These are phyloP conservation scores for Batkoa obscura DNA, from an alignment of 371 early-diverging fungal species.

Conservation along the genomic window DNA sequence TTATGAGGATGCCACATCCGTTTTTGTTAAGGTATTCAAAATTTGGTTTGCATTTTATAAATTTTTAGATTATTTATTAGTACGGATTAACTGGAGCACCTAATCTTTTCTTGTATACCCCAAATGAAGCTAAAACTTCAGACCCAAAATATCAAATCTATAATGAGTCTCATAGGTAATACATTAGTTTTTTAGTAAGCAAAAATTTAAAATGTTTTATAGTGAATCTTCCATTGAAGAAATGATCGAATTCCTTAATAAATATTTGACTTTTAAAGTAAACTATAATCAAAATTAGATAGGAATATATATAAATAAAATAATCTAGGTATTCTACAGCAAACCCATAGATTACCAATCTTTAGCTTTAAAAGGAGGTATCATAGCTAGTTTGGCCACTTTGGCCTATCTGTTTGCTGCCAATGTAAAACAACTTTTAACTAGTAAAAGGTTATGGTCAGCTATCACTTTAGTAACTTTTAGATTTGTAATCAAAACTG, in stretches of 20 bases:
- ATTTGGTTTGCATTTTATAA: no score
- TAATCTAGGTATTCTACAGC: not conserved
- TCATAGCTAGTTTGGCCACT: not conserved
- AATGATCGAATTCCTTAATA: not conserved
- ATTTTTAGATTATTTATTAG: not conserved
- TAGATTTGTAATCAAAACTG: not conserved
- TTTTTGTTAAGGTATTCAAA: no score
- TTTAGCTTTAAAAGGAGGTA: not conserved
- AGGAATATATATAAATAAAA: not conserved
- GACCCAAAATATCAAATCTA: not conserved
- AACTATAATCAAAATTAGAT: not conserved
- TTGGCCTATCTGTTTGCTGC: not conserved
- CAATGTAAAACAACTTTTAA: not conserved
- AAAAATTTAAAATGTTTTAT: not conserved
- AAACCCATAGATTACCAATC: not conserved
- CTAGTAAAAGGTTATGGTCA: not conserved
- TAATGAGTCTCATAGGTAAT: not conserved
- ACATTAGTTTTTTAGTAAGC: not conserved
- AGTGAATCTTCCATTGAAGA: not conserved
- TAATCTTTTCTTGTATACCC: not conserved
- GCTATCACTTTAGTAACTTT: conserved; percentile 2
- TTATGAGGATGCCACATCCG: no score
- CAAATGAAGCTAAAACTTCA: not conserved
- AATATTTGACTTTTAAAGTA: not conserved
- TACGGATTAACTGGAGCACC: conserved; percentile 3